Percentiles rank a stretch among this genome's conserved stretches.
Evolutionary conservation across 805 yeast species (phyloP).

Genomic region (Saccharomycopsis schoenii): DNA sequence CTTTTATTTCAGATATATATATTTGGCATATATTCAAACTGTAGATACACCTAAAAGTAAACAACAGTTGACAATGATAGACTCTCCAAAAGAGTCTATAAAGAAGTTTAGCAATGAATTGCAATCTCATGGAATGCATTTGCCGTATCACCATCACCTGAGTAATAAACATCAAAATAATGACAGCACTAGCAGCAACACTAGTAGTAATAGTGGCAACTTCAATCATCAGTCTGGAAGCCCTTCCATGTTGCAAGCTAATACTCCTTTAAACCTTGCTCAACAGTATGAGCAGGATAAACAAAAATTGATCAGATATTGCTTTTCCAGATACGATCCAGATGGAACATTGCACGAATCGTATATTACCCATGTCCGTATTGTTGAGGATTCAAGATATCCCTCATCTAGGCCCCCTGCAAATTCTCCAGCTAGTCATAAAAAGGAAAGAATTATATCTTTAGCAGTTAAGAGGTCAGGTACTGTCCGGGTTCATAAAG

Average conservation of each 20-base stretch:
- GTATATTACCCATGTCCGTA: conserved; percentile 67
- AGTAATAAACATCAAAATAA: background rate
- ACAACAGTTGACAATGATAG: background rate
- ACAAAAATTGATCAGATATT: conserved; percentile 34
- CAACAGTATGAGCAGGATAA: conserved; percentile 50
- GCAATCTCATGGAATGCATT: conserved; percentile 2
- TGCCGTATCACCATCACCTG: conserved; percentile 1
- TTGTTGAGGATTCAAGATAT: conserved; percentile 63
- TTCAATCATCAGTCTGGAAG: background rate
- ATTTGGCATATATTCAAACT: no score
- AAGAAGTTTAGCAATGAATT: conserved; percentile 4
- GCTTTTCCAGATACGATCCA: conserved; percentile 39
- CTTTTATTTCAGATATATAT: no score
- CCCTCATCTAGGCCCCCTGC: conserved; percentile 64
- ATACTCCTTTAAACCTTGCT: conserved; percentile 29
- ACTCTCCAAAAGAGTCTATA: conserved; percentile 7
- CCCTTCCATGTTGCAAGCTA: background rate
- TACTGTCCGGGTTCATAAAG: conserved; percentile 69
- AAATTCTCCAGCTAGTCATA: conserved; percentile 35
- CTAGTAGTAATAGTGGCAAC: background rate
- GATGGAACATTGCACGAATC: conserved; percentile 38
- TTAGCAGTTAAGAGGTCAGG: conserved; percentile 58
- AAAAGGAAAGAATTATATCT: conserved; percentile 49
- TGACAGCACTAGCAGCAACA: background rate
- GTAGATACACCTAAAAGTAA: no score